Conservation (phyloP, 1,284 basidiomycete genomes). For the Golubevia sp. region DNA sequence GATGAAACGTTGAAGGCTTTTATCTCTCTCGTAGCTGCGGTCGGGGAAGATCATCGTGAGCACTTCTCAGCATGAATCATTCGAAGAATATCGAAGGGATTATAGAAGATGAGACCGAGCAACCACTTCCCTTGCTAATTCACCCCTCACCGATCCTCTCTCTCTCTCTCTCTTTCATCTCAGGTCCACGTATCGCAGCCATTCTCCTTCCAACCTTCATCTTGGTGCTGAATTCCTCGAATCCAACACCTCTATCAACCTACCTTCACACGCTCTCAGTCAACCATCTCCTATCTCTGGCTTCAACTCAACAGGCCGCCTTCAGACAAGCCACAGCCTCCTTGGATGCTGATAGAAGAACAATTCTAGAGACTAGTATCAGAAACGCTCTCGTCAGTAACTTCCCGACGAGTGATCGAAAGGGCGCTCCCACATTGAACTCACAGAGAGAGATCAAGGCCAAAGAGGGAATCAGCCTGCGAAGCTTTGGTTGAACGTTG, state of each 20-base stretch:
- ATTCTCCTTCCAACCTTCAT: not conserved
- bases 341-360: not conserved
- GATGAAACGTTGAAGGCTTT: conserved; percentile 2
- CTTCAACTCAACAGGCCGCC: not conserved
- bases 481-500: not conserved
- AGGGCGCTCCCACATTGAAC: no score
- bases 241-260: not conserved
- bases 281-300: not conserved
- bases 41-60: not conserved
- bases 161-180: not conserved
- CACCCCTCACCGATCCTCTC: conserved; percentile 2
- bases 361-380: not conserved
- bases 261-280: not conserved
- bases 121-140: conserved; percentile 6
- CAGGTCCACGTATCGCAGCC: not conserved
- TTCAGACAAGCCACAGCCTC: not conserved
- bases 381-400: no score
- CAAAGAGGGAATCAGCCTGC: not conserved
- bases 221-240: not conserved
- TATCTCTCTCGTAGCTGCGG: not conserved
- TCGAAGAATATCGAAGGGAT: conserved; percentile 16
- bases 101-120: conserved; percentile 13
- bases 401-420: no score
- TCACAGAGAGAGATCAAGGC: not conserved
- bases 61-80: not conserved